Base-by-base conservation (phyloP, 805 yeast species). In the Dipodascus albidus region DNA sequence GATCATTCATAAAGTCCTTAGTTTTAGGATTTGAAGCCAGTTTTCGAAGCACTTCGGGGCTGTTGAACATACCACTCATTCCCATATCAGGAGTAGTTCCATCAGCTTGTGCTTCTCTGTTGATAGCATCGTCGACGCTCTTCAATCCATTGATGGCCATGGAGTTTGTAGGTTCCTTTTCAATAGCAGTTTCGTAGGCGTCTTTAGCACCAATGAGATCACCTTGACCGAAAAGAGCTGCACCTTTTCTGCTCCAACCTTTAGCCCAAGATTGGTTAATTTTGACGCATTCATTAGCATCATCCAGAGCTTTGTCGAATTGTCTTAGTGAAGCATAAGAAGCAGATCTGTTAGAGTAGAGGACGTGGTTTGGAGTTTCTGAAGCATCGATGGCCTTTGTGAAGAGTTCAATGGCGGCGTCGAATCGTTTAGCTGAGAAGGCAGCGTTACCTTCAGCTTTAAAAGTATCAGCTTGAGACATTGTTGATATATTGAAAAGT, bases 361-460 rank as follows among this genome's bases (percentile, higher is more conserved):
- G 75, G 17, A 93, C 97, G 67, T 91, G 97, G 69, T 91, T 93
- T 58, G 97, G 96, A 3, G 76, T 58, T 48, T 82, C 75, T 0
- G 96, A 82, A 14, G 79, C 87, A 48, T 81, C 95, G 63, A 91
- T 93, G 33, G 97, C 99, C 67, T 86, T 77, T 19, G 91, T 72
- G 72, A 93, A 93, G 52, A 74, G 70, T 35, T 85, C 95, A 54
- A 85, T 80, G 47, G 99, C 98, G 60, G 80, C 76, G 21, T 74
- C 72, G 67, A 80, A 93, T 53, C 91, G 87, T 70, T 93, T 91
- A 52, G 89, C 87, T 22, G 88, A 81, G 67, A 93, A 93, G 48
- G 88, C 93, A 58, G 88, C 85, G 73, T 93, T 93, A 62, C 99
- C 99, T 70, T 87, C 83, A 23, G 95, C 86, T 73, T 93, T 93